These are phyloP conservation scores for Kwoniella newhampshirensis DNA, from an alignment of 768 basidiomycete genomes.

Conservation along the genomic window DNA sequence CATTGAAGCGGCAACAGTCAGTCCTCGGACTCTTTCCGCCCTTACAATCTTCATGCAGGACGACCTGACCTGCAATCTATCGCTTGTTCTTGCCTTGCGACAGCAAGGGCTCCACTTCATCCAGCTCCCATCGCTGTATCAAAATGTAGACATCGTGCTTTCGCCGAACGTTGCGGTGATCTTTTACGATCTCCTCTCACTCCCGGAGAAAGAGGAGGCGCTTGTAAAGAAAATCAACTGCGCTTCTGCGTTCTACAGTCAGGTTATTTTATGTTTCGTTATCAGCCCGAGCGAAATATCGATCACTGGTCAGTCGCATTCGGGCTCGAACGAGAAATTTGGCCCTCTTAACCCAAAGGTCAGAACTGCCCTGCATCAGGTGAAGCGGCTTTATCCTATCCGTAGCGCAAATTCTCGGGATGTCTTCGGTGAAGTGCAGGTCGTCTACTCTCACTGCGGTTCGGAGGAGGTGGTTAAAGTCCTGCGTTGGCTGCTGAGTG, in stretches of 20 bases:
- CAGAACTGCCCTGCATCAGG: not conserved
- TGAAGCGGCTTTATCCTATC: not conserved
- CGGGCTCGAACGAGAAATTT: not conserved
- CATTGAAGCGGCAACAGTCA: not conserved
- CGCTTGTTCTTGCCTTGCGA: constrained; percentile 1
- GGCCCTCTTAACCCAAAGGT: not conserved
- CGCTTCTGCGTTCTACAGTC: constrained; percentile 1
- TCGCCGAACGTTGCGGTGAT: constrained; percentile 9
- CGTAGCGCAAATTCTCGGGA: not conserved
- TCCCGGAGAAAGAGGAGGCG: not conserved
- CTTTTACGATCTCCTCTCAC: not conserved
- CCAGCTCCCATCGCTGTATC: constrained; percentile 3
- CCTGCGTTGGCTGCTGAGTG: not conserved
- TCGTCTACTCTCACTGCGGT: constrained; percentile 13
- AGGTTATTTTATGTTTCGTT: constrained; percentile 9
- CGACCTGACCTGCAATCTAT: not conserved
- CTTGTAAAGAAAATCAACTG: constrained; percentile 7
- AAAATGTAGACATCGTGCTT: constrained; percentile 11
- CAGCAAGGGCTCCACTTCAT: constrained; percentile 3
- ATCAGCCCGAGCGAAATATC: not conserved
- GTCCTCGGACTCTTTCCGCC: not conserved
- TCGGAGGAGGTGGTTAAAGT: constrained; percentile 7
- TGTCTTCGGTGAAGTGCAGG: not conserved
- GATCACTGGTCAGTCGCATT: no score
- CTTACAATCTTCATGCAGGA: constrained; percentile 8